Base-by-base conservation (phyloP, 1,139 yeast species). In the Suhomyces bokatorum region DNA sequence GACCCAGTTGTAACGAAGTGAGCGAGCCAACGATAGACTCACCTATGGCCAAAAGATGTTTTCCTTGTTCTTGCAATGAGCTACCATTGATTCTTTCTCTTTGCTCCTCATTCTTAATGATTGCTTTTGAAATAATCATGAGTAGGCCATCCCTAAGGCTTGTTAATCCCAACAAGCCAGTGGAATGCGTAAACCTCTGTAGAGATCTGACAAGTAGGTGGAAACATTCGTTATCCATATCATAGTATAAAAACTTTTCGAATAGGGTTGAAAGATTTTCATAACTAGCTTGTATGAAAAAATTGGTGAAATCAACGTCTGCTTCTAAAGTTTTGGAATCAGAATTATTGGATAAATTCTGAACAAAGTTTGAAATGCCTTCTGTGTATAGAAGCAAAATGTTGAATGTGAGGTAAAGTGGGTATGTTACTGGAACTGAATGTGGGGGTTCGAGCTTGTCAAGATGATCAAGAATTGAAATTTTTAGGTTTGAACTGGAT, bases 131-230 rank as follows among this genome's bases (percentile, higher is more conserved):
- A 47, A 91, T 73, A 24, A 85, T 64, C 17, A 66, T 56, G 40
- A 90, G 63, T 37, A 87, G 75, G 2, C 80, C 77, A 57, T 87
- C 87, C 42, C 95, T 68, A 12, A 84, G 72, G 0, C 68, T 67
- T 1, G 63, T 57, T 16, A 85, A 60, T 0, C 81, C 82, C 28
- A 90, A 64, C n/a, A 87, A 67, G 0, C 97, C 97, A 0, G 93
- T 75, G 0, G 93, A 81, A 58, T 90, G 97, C 5, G 95, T 80
- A 42, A 87, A 73, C 50, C 84, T 84, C 60, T 91, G 97, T 8
- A 87, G 71, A 0, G 95, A 78, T 39, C 96, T 71, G 2, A 90
- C 81, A 13, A 81, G 57, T 11, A 70, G 64, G 48, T 85, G 87
- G 58, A 87, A 74, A 20, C 81, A 59, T 16, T 85, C 91, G 45